Evolutionary conservation across 345 rosid species (phyloP), one percentile per base, ranked within the genome.

Genomic region (Adansonia digitata): DNA sequence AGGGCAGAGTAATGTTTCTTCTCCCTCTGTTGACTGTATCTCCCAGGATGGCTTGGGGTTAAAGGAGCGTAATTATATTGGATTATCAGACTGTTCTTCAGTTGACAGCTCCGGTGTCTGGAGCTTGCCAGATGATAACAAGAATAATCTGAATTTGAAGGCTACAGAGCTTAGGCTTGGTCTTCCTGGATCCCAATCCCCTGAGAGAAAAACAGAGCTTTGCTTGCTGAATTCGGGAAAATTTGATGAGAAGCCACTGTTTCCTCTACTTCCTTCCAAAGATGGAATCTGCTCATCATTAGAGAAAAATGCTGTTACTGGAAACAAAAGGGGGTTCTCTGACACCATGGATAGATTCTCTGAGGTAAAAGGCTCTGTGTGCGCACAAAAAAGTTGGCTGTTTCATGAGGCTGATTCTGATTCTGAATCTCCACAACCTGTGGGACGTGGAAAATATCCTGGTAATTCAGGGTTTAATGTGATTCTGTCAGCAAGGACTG

Each of bases 91-190:
- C 72, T 91, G 89, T 71, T 91, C 98, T 48, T 90, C 94, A 27
- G 92, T 87, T 72, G 95, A 88, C 75, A 90, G 94, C 72, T 92
- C 89, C 61, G 86, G 82, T 3, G 85, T 83, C 67, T 86, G 86
- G 0, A 86, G 81, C 83, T 80, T 79, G 69, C 77, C 77, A 0
- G 88, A 81, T 29, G 89, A 82, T 63, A 81, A 69, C 56, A 88
- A 85, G 86, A 86, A 57, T 69, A 88, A 86, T 72, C 85, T 92
- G 79, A 89, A 88, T 79, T 77, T 94, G 75, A 92, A 88, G 84
- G 97, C 97, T 66, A 89, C 96, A 11, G 98, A 94, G 78, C 78
- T 94, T 46, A 85, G 92, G 74, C 93, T 94, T 17, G 96, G 98
- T 31, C 98, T 92, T 77, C 97, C 98, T 0, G 92, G 93, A 71